These are phyloP conservation scores for Syzygium oleosum DNA, from an alignment of 345 rosid genomes.

Conservation along the genomic window DNA sequence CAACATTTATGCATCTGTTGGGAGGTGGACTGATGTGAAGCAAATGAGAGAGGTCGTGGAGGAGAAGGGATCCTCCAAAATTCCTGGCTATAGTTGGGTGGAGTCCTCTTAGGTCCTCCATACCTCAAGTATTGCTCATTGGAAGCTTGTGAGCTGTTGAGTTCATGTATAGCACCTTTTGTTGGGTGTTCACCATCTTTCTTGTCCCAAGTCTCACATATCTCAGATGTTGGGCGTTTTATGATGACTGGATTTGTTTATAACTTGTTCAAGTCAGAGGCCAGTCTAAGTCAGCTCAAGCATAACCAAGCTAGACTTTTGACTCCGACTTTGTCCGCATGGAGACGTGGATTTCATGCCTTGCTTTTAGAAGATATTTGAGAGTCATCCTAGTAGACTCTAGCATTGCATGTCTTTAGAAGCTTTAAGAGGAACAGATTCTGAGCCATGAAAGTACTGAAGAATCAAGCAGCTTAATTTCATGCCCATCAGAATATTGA, in stretches of 20 bases:
- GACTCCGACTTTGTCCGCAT: background rate
- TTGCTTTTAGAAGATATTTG: background rate
- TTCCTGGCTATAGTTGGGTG: conserved; percentile 36
- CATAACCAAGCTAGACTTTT: background rate
- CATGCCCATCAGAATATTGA: background rate
- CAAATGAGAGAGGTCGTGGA: conserved; percentile 22
- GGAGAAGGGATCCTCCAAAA: conserved; percentile 20
- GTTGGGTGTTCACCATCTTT: background rate
- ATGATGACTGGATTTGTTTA: background rate
- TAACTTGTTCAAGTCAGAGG: background rate
- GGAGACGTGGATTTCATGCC: background rate
- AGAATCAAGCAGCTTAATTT: background rate
- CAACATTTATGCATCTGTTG: conserved; percentile 35
- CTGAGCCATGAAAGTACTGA: background rate
- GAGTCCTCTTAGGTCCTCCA: background rate
- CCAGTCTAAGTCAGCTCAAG: background rate
- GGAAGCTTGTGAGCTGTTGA: background rate
- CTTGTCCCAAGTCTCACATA: background rate
- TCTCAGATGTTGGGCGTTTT: background rate
- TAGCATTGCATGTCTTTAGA: background rate
- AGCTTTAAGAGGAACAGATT: background rate
- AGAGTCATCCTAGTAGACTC: background rate
- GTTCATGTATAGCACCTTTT: background rate
- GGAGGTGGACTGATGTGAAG: conserved; percentile 35
- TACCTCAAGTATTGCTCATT: background rate